Percentiles rank a stretch among this genome's conserved stretches.
Evolutionary conservation across 2,329 filamentous ascomycete species (phyloP).

Genomic region (Aureobasidium pullulans): DNA sequence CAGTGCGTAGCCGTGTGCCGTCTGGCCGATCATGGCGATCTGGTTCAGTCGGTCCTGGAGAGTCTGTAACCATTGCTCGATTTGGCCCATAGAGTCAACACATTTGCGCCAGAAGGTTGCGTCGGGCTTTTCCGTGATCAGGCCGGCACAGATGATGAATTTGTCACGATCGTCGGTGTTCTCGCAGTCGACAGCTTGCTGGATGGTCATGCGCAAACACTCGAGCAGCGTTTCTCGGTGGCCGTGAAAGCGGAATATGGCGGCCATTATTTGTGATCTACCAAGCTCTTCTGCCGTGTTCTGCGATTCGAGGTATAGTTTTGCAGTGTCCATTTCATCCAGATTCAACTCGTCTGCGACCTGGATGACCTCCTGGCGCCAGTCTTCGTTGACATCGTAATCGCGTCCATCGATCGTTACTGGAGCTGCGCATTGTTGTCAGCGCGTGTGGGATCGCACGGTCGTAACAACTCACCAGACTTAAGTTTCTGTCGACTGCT

Average conservation of each 20-base stretch:
- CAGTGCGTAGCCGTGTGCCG: conserved; percentile 55
- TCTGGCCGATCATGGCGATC: conserved; percentile 64
- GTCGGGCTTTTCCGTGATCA: conserved; percentile 48
- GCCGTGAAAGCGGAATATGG: conserved; percentile 82
- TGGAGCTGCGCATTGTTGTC: conserved; percentile 53
- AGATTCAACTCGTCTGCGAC: conserved; percentile 83
- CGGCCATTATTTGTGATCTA: conserved; percentile 66
- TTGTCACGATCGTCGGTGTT: conserved; percentile 46
- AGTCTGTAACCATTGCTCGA: conserved; percentile 68
- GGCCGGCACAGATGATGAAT: conserved; percentile 49
- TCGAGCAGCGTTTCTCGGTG: conserved; percentile 76
- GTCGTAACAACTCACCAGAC: conserved; percentile 47
- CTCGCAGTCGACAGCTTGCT: conserved; percentile 42
- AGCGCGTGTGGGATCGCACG: background rate
- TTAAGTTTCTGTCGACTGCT: conserved; percentile 65
- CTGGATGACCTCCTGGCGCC: conserved; percentile 72
- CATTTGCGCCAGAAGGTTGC: conserved; percentile 59
- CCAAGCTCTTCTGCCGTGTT: conserved; percentile 62
- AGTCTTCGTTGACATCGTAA: conserved; percentile 77
- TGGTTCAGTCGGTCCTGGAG: conserved; percentile 71
- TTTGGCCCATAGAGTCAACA: conserved; percentile 64
- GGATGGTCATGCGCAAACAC: conserved; percentile 71
- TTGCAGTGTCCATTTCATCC: conserved; percentile 79
- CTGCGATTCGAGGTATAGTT: conserved; percentile 62
- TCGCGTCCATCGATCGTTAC: conserved; percentile 64